Percentiles rank a stretch among this genome's conserved stretches.
Conservation (phyloP, 371 early-diverging fungal species). For the Rhizomucor miehei region DNA sequence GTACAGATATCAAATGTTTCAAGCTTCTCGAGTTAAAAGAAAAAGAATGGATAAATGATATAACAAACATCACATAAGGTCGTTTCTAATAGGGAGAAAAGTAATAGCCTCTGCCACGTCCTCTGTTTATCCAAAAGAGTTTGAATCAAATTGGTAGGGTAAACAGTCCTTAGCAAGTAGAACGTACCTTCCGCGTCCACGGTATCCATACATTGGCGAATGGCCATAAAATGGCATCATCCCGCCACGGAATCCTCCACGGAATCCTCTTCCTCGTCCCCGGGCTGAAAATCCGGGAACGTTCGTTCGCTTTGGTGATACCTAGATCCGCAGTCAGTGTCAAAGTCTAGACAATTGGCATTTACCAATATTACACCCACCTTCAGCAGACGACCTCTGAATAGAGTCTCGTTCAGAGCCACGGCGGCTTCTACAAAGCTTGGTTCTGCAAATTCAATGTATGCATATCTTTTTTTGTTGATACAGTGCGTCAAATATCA, state of each 20-base stretch:
- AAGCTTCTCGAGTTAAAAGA: too few relatives aligned
- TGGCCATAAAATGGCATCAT: constrained; percentile 42
- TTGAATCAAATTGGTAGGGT: too few relatives aligned
- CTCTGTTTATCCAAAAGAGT: constrained; percentile 15
- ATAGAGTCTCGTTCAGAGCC: constrained; percentile 83
- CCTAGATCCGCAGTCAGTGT: constrained; percentile 27
- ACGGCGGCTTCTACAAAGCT: constrained; percentile 84
- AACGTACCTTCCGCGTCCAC: constrained; percentile 50
- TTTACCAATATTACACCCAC: constrained; percentile 28
- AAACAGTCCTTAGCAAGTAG: background rate
- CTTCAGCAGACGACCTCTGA: constrained; percentile 88
- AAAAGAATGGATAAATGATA: constrained; percentile 1
- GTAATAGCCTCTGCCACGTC: constrained; percentile 62
- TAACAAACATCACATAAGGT: background rate
- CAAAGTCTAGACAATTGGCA: background rate
- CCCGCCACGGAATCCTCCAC: constrained; percentile 67
- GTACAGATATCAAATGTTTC: too few relatives aligned
- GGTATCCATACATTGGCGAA: constrained; percentile 50
- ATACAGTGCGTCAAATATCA: background rate
- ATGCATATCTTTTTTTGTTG: constrained; percentile 66
- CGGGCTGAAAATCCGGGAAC: constrained; percentile 81
- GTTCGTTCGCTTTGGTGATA: constrained; percentile 93
- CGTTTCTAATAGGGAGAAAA: constrained; percentile 60
- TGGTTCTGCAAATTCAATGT: constrained; percentile 94
- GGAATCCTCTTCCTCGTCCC: constrained; percentile 72